phyloP scores from a whole-genome alignment of 2,329 filamentous ascomycete genomes.

The Apiospora malaysiana region DNA sequence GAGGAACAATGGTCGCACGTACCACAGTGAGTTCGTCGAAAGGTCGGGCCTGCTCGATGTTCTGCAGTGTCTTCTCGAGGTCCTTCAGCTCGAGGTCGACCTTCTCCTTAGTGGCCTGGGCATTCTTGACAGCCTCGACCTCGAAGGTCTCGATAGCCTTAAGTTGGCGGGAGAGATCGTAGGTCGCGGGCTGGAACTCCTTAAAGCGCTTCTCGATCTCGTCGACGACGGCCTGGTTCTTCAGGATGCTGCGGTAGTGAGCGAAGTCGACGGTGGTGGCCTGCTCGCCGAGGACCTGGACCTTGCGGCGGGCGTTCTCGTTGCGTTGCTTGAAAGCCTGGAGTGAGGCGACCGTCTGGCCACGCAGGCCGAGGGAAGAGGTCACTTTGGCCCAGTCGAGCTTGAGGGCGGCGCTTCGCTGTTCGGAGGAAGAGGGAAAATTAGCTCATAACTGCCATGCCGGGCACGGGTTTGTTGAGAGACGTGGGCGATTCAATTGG shows the following conservation, averaged over 20 bases:
- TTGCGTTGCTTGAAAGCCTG: conserved; percentile 99
- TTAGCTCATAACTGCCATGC: conserved; percentile 54
- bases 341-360: conserved; percentile 89
- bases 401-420: conserved; percentile 99
- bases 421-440: conserved; percentile 48
- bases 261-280: conserved; percentile 89
- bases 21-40: conserved; percentile 98
- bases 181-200: conserved; percentile 88
- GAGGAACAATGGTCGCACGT: conserved; percentile 53
- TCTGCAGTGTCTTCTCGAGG: conserved; percentile 91
- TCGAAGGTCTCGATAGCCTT: conserved; percentile 99
- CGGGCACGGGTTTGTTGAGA: conserved; percentile 24
- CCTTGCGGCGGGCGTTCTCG: conserved; percentile 95
- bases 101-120: conserved; percentile 94
- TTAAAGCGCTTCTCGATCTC: conserved; percentile 97
- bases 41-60: conserved; percentile 94
- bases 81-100: conserved; percentile 95
- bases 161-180: conserved; percentile 91
- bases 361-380: conserved; percentile 92
- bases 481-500: conserved; percentile 33
- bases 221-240: conserved; percentile 94
- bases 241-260: conserved; percentile 88
- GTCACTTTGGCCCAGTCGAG: conserved; percentile 98
- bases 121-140: conserved; percentile 95
- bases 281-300: conserved; percentile 82